Evolutionary conservation across 441 rosid genomes (phyloP).

Genomic region (Macaranga tanarius): DNA sequence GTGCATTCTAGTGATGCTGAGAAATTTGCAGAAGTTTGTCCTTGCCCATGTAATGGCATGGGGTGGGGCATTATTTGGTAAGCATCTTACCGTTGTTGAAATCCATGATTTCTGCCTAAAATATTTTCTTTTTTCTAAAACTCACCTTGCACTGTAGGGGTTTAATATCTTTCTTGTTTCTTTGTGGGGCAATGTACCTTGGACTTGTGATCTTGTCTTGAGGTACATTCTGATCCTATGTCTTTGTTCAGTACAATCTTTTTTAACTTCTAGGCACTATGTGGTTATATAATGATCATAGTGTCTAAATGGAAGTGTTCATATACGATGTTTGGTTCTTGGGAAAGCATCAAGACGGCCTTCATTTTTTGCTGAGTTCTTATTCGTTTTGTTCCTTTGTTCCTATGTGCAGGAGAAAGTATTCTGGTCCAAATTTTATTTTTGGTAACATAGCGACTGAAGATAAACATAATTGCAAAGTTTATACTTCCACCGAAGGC

Average conservation of each 20-base stretch:
- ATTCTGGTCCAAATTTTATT: no score
- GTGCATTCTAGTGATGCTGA: slow-evolving; percentile 88
- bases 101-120: slow-evolving; percentile 27
- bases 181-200: slow-evolving; percentile 70
- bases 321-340: no score
- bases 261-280: no score
- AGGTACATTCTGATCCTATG: slow-evolving; percentile 29
- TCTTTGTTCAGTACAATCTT: neutral
- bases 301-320: no score
- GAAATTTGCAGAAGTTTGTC: slow-evolving; percentile 94
- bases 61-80: slow-evolving; percentile 95
- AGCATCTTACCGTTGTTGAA: slow-evolving; percentile 22
- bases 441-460: no score
- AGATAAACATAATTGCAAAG: no score
- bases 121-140: neutral
- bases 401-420: no score
- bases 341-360: no score
- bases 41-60: slow-evolving; percentile 83
- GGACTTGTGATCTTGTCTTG: slow-evolving; percentile 79
- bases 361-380: no score
- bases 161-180: slow-evolving; percentile 74
- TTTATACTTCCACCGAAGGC: no score
- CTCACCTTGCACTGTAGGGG: slow-evolving; percentile 58
- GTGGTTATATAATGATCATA: no score
- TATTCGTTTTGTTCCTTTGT: no score